Base-by-base conservation (phyloP, 768 basidiomycete genomes). In the Clathrus columnatus region DNA sequence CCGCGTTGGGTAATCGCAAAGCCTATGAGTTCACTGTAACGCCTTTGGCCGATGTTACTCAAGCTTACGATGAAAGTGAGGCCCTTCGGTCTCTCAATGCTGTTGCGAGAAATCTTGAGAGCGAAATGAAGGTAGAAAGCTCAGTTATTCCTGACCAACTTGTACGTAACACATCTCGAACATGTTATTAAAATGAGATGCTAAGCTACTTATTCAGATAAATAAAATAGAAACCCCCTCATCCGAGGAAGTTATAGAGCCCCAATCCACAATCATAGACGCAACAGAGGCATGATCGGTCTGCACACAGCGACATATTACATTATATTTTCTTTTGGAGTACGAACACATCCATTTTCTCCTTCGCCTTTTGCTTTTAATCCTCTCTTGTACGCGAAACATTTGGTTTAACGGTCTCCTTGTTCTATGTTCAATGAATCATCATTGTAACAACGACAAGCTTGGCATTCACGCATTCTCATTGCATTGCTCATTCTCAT, bases 1-100 rank as follows among this genome's bases (percentile, higher is more conserved):
- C 48, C 29, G 17, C 54, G 23, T 36, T 49, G 7, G 46, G 46
- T 17, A 53, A 61, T 44, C 52, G 57, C 16, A 54, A 26, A 30
- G 60, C 60, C 16, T 54, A 54, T 23, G 58, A 59, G 10, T 48
- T 61, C 18, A 59, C 60, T 5, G 58, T 61, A 17, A 54, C 50
- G 36, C 60, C 60, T 6, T 50, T 61, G 10, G 60, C 58, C n/a
- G 57, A 61, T 45, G 58, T 61, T 26, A 59, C 58, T 14, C 53
- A 51, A 50, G 60, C 60, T 16, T 61, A 57, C 51, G 54, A 50
- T 20, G 54, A 55, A 47, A 46, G 45, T 30, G 54, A 55, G 20
- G 46, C 54, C 6, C 24, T 26, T 18, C 8, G 26, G 7, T 5
- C 24, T 29, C 5, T 48, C 36, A 11, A 36, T 32, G 30, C 30